Conservation (phyloP, 345 rosid species). For the Pugionium cornutum region DNA sequence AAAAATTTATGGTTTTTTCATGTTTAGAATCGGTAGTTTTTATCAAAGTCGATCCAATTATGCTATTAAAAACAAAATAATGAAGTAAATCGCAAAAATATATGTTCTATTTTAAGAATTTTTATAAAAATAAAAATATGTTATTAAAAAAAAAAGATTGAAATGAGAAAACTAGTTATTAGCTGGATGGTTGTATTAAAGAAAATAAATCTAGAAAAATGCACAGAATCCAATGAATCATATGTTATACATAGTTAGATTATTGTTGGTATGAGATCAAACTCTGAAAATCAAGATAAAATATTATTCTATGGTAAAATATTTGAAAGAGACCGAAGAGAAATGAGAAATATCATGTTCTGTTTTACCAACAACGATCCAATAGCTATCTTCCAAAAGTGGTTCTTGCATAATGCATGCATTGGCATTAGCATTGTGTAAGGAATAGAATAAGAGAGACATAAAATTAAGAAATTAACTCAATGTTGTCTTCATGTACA, state of each 20-base stretch:
- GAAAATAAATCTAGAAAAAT: too few relatives aligned
- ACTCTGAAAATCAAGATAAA: neutral
- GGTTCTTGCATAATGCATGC: neutral
- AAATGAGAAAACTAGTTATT: too few relatives aligned
- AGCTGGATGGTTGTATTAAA: too few relatives aligned
- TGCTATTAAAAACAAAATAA: too few relatives aligned
- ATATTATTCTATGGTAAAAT: too few relatives aligned
- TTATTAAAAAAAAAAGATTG: too few relatives aligned
- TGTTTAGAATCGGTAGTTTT: too few relatives aligned
- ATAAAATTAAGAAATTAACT: neutral
- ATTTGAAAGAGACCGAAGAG: constrained; percentile 1
- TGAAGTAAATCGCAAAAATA: too few relatives aligned
- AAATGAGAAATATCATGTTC: constrained; percentile 19
- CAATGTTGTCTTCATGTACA: constrained; percentile 5
- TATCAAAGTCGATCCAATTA: too few relatives aligned
- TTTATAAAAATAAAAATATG: too few relatives aligned
- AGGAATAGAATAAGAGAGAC: neutral
- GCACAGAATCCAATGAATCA: neutral
- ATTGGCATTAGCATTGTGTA: neutral
- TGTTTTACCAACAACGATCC: constrained; percentile 18
- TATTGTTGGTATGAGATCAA: neutral
- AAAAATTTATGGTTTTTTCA: too few relatives aligned
- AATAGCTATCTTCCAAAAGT: constrained; percentile 17
- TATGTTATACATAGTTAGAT: neutral
- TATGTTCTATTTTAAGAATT: too few relatives aligned